phyloP scores from a whole-genome alignment of 305 asterid species.

The Plantago coronopus region DNA sequence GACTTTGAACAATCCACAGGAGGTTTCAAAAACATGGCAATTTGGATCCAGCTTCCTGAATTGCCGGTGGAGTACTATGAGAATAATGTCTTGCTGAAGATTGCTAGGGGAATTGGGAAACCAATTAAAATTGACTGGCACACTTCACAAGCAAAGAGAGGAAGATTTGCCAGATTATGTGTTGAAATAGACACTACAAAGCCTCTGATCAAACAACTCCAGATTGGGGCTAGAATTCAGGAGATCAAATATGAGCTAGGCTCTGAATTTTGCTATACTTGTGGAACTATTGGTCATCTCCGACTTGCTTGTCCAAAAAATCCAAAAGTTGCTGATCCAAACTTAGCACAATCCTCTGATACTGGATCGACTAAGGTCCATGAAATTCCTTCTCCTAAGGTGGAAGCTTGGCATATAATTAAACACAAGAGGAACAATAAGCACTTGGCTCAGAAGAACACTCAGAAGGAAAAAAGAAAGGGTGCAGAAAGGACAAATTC shows the following conservation, averaged over 20 bases:
- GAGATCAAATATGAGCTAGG: background rate
- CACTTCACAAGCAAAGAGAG: background rate
- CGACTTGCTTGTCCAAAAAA: too few relatives aligned
- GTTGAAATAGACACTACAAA: background rate
- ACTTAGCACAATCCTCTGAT: too few relatives aligned
- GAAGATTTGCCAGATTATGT: too few relatives aligned
- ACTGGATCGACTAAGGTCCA: too few relatives aligned
- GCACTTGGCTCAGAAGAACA: too few relatives aligned
- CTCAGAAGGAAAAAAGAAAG: too few relatives aligned
- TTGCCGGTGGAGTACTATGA: background rate
- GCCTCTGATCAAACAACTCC: background rate
- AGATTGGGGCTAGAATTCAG: background rate
- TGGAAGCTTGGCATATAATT: too few relatives aligned
- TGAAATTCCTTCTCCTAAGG: too few relatives aligned
- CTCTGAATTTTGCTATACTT: background rate
- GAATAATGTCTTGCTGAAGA: background rate
- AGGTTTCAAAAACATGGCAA: background rate
- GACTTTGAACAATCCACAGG: background rate
- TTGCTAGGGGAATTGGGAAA: background rate
- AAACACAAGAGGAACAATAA: too few relatives aligned
- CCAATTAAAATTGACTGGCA: background rate
- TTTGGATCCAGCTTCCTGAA: background rate
- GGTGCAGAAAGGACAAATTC: too few relatives aligned
- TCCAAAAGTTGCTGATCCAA: too few relatives aligned
- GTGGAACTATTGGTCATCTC: background rate